Evolutionary conservation across 23 red algal genomes (phyloP).

Genomic region (Gracilaria caudata): DNA sequence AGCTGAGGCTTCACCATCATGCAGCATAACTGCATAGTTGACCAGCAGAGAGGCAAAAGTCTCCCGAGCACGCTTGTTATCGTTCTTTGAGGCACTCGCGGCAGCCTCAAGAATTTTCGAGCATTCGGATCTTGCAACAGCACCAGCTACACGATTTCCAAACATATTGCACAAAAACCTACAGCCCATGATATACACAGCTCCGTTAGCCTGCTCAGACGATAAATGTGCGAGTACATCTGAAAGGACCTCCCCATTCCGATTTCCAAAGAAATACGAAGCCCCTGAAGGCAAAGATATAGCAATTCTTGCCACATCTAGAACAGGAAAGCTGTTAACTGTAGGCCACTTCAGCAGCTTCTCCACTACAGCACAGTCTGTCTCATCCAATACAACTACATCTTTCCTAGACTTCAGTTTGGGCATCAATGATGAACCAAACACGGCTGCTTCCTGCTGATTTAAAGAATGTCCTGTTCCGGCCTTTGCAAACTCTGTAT

Average conservation of each 20-base stretch:
- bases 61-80: constrained; percentile 58
- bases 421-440: constrained; percentile 57
- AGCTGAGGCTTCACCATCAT: constrained; percentile 50
- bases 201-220: constrained; percentile 43
- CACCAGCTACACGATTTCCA: constrained; percentile 61
- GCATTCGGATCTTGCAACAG: constrained; percentile 7
- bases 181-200: constrained; percentile 80
- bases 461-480: constrained; percentile 38
- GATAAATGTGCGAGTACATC: constrained; percentile 66
- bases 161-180: constrained; percentile 88
- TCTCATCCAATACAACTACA: constrained; percentile 62
- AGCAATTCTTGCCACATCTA: constrained; percentile 82
- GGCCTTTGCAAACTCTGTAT: constrained; percentile 50
- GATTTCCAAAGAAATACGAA: constrained; percentile 79
- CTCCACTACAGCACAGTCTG: constrained; percentile 70
- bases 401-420: constrained; percentile 51
- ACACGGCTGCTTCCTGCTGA: constrained; percentile 52
- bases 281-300: constrained; percentile 75
- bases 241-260: constrained; percentile 54
- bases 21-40: constrained; percentile 68
- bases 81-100: constrained; percentile 21
- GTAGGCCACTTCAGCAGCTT: constrained; percentile 83
- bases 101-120: constrained; percentile 34
- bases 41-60: constrained; percentile 61
- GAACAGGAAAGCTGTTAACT: constrained; percentile 67